Conservation (phyloP, 768 basidiomycete species). For the Lanmaoa rubissima region DNA sequence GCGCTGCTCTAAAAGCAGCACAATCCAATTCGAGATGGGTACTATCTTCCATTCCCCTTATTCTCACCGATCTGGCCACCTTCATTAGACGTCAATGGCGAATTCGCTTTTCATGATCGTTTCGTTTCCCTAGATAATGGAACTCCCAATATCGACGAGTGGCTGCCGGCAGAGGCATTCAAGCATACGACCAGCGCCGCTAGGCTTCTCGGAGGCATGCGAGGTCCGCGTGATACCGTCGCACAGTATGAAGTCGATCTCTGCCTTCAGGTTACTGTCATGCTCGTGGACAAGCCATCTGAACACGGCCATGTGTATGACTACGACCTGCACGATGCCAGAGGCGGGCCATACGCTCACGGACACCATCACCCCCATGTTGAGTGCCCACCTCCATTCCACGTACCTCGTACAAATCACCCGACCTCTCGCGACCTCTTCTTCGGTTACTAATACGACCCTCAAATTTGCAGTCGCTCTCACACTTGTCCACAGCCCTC, state of each 20-base stretch:
- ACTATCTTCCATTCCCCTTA: slow-evolving; percentile 51
- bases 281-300: slow-evolving; percentile 42
- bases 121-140: slow-evolving; percentile 55
- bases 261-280: slow-evolving; percentile 48
- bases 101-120: slow-evolving; percentile 50
- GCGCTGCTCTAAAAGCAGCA: slow-evolving; percentile 14
- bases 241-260: slow-evolving; percentile 49
- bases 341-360: slow-evolving; percentile 45
- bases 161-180: slow-evolving; percentile 65
- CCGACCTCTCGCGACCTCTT: slow-evolving; percentile 26
- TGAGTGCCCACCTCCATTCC: slow-evolving; percentile 48
- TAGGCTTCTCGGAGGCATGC: slow-evolving; percentile 32
- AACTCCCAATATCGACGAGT: slow-evolving; percentile 41
- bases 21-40: slow-evolving; percentile 48
- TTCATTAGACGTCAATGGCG: slow-evolving; percentile 65
- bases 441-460: slow-evolving; percentile 23
- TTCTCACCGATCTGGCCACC: slow-evolving; percentile 49
- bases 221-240: slow-evolving; percentile 37
- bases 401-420: slow-evolving; percentile 42
- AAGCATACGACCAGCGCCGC: slow-evolving; percentile 46
- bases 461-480: slow-evolving; percentile 37
- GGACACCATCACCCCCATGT: slow-evolving; percentile 42
- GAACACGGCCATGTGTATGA: slow-evolving; percentile 43
- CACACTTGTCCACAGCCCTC: slow-evolving; percentile 31
- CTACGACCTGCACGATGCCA: slow-evolving; percentile 39